Evolutionary conservation across 75 land plant genomes (phyloP), one percentile per base, ranked within the genome.

Genomic region (Ceratopteris richardii): DNA sequence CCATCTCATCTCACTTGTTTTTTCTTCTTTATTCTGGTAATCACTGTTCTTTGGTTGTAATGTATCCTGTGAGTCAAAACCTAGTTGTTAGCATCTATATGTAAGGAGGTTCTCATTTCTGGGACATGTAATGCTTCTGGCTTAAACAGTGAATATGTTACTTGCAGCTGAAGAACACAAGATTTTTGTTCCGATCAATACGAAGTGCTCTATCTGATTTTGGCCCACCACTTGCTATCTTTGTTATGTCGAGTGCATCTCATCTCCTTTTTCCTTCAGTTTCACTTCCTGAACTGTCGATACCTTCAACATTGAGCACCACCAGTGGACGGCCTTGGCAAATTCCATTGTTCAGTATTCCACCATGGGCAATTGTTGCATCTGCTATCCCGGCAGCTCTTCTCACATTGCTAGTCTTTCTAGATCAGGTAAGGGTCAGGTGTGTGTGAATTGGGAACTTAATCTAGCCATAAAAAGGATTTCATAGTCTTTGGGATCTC

Each of bases 381-480:
- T 67, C 70, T 20, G 54, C 52, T 36, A 61, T 68, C 31, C 71
- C 71, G 28, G 71, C 71, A 27, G 58, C 57, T 2, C 57, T 66
- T 33, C 47, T 66, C 5, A 66, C 64, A 52, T 54, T 67, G 20
- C 64, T 67, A 4, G 60, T 67, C 25, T 67, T 67, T 29, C 63
- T 67, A 48, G 63, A 67, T 16, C 70, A 60, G 54, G 70, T 67
- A 26, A 39, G 41, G n/a, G n/a, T n/a, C n/a, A n/a, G n/a, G n/a
- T n/a, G n/a, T n/a, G n/a, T 40, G 42, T n/a, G n/a, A n/a, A n/a
- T n/a, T n/a, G n/a, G n/a, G n/a, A n/a, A n/a, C n/a, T n/a, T n/a
- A n/a, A n/a, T n/a, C n/a, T n/a, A n/a, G n/a, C n/a, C n/a, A n/a
- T n/a, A n/a, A n/a, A n/a, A n/a, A n/a, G n/a, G n/a, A n/a, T n/a